These are phyloP conservation scores for Podospora fimiseda DNA, from an alignment of 495 filamentous ascomycete species.

Conservation along the genomic window DNA sequence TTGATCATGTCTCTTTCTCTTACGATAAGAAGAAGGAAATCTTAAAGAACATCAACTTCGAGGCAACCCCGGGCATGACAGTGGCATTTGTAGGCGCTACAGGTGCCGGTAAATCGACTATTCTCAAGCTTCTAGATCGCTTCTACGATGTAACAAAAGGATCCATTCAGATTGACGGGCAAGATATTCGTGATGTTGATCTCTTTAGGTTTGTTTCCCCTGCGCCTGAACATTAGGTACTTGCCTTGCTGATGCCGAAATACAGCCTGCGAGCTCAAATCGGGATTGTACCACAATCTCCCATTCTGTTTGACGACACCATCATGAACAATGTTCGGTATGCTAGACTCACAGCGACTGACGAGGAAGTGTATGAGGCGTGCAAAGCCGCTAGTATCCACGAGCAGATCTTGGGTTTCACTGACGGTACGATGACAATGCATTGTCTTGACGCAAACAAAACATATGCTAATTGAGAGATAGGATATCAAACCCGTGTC, in stretches of 20 bases:
- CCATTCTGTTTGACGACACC: conserved; percentile 64
- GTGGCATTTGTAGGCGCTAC: conserved; percentile 73
- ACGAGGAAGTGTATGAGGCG: conserved; percentile 61
- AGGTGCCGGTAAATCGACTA: conserved; percentile 71
- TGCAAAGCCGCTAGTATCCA: conserved; percentile 65
- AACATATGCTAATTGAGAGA: conserved; percentile 8
- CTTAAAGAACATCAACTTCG: conserved; percentile 60
- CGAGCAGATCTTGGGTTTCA: conserved; percentile 60
- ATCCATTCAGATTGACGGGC: conserved; percentile 63
- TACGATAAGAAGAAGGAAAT: conserved; percentile 64
- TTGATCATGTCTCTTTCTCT: conserved; percentile 59
- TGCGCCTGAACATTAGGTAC: conserved; percentile 5
- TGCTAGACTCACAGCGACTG: conserved; percentile 52
- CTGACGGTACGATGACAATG: conserved; percentile 35
- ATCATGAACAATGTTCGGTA: conserved; percentile 72
- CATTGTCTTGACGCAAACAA: background rate
- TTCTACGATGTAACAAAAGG: conserved; percentile 64
- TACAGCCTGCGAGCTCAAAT: conserved; percentile 58
- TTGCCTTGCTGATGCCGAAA: background rate
- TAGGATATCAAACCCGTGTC: conserved; percentile 52
- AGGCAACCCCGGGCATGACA: conserved; percentile 53
- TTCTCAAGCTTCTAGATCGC: conserved; percentile 63
- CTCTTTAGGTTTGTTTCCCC: conserved; percentile 41
- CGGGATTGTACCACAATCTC: conserved; percentile 66
- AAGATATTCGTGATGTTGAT: conserved; percentile 64